Evolutionary conservation across 139 green algal species (phyloP).

Genomic region (Picochlorum sp.): DNA sequence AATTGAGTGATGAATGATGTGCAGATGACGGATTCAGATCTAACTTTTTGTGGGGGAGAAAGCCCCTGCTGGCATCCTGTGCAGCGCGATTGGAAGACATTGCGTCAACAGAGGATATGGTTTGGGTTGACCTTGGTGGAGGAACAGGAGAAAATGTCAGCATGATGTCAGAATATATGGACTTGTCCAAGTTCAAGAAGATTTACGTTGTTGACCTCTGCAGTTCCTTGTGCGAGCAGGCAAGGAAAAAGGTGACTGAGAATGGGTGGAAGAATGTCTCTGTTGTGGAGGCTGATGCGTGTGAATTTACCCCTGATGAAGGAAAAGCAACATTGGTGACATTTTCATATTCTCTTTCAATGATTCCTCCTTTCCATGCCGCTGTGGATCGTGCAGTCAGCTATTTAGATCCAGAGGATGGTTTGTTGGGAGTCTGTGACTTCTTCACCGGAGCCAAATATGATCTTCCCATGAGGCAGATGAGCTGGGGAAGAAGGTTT

Average conservation of each 20-base stretch:
- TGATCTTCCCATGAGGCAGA: slow-evolving; percentile 88
- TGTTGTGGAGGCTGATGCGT: slow-evolving; percentile 88
- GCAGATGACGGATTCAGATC: slow-evolving; percentile 91
- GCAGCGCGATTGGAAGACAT: slow-evolving; percentile 62
- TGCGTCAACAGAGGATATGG: slow-evolving; percentile 38
- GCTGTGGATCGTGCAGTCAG: slow-evolving; percentile 77
- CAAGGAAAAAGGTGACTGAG: slow-evolving; percentile 63
- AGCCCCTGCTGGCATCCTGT: slow-evolving; percentile 80
- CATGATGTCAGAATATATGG: slow-evolving; percentile 88
- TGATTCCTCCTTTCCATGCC: slow-evolving; percentile 95
- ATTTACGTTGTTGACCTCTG: slow-evolving; percentile 98
- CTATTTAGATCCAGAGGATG: slow-evolving; percentile 67
- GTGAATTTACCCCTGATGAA: slow-evolving; percentile 64
- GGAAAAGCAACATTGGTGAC: slow-evolving; percentile 78
- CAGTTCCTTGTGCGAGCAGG: slow-evolving; percentile 75
- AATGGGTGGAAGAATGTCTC: slow-evolving; percentile 90
- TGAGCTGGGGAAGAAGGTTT: slow-evolving; percentile 73
- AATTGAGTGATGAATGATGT: neutral
- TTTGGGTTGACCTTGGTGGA: slow-evolving; percentile 88
- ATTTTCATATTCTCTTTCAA: slow-evolving; percentile 97
- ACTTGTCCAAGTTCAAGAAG: slow-evolving; percentile 77
- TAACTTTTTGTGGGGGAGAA: slow-evolving; percentile 89
- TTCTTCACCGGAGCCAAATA: slow-evolving; percentile 90
- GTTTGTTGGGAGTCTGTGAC: slow-evolving; percentile 85
- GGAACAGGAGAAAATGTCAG: slow-evolving; percentile 92